Base-by-base conservation (phyloP, 2,329 filamentous ascomycete genomes). In the Amesomyces nigricolor region DNA sequence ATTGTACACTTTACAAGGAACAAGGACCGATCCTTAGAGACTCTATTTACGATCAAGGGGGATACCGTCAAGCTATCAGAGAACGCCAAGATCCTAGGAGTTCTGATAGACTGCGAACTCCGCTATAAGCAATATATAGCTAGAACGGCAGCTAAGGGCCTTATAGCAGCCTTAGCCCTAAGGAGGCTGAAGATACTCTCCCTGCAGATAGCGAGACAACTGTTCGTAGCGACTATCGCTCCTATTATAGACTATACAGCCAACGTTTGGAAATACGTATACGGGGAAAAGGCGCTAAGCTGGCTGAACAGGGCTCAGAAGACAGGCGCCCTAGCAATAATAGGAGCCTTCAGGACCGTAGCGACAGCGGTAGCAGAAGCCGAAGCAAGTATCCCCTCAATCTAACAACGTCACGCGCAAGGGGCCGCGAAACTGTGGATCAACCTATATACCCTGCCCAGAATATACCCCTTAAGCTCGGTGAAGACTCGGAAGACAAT, bases 21-120 rank as follows among this genome's bases (percentile, higher is more conserved):
- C 22, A 48, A 54, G 22, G 35, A 48, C 16, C 51, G 51, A 48
- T 14, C 19, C 7, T 54, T 37, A 14, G 45, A 44, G 26, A 4
- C 1, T 11, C 45, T 38, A 17, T 68, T 47, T 65, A 64, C 32
- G 59, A 60, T n/a, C 59, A 68, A 53, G 35, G 56, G 53, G 1
- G 26, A 56, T 6, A n/a, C 3, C 30, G 48, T 58, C 35, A 46
- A 56, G 8, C 47, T 35, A 6, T 42, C 37, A 26, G 26, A 58
- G 29, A 50, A 35, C 19, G 45, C 35, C 8, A 59, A 56, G n/a
- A 51, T 56, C 46, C 40, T 59, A 8, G 57, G 53, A 2, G 50
- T 56, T n/a, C 35, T 47, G 13, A 56, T 59, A 40, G 57, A 59
- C 19, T 17, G 45, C 40, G 43, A 59, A 51, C 53, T 59, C 26